Evolutionary conservation across 2,329 filamentous ascomycete species (phyloP).

Genomic region (Aspergillus eucalypticola): DNA sequence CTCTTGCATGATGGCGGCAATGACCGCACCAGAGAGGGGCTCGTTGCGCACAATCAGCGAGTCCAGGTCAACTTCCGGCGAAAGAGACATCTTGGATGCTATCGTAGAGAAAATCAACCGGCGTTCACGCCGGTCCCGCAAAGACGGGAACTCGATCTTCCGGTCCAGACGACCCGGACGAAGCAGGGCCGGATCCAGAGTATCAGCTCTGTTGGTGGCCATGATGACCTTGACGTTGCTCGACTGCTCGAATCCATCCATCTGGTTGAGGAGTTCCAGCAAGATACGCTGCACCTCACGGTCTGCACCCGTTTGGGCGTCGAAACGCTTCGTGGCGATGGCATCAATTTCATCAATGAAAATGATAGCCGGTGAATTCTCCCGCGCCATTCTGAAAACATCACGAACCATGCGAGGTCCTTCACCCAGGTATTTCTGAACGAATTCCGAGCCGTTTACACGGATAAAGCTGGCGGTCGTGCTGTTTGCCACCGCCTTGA

Average conservation of each 20-base stretch:
- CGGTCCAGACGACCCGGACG: constrained; percentile 93
- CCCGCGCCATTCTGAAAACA: constrained; percentile 97
- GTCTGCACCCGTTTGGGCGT: constrained; percentile 96
- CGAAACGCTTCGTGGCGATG: constrained; percentile 98
- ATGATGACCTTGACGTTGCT: constrained; percentile 99
- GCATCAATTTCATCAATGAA: constrained; percentile 99
- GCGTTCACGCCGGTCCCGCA: constrained; percentile 90
- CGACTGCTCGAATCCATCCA: constrained; percentile 99
- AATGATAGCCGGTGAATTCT: constrained; percentile 97
- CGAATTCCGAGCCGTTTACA: constrained; percentile 96
- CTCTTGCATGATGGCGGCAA: constrained; percentile 99
- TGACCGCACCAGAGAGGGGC: constrained; percentile 89
- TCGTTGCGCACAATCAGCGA: constrained; percentile 96
- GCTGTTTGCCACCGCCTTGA: constrained; percentile 97
- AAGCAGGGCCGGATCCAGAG: constrained; percentile 89
- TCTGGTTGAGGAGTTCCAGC: constrained; percentile 96
- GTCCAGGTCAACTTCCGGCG: constrained; percentile 94
- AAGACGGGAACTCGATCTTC: constrained; percentile 98
- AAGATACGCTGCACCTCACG: constrained; percentile 98
- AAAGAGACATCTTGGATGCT: constrained; percentile 93
- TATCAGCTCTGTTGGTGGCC: constrained; percentile 98
- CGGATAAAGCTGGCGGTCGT: constrained; percentile 98
- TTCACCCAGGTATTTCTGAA: constrained; percentile 98
- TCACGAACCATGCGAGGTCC: constrained; percentile 98
- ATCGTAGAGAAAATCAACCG: constrained; percentile 98